A percentile compares a stretch with the other conserved stretches of the same genome.
phyloP scores from a whole-genome alignment of 345 rosid species.

The Acer campestre region DNA sequence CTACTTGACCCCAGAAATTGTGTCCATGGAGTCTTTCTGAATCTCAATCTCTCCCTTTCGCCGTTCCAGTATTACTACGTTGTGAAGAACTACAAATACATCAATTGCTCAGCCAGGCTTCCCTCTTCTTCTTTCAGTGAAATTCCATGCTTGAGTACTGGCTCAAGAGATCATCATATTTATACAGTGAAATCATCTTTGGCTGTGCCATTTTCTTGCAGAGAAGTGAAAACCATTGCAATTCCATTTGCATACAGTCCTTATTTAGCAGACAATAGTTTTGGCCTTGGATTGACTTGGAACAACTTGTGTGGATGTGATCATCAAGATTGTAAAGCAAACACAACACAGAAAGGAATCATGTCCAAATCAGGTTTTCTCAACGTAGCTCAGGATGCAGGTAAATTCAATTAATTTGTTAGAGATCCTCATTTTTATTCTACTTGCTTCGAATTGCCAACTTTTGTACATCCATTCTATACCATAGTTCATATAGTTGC shows the following conservation, averaged over 20 bases:
- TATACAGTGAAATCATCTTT: conserved; percentile 40
- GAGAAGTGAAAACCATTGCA: conserved; percentile 44
- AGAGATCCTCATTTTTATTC: neutral
- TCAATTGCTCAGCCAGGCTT: conserved; percentile 51
- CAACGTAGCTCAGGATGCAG: neutral
- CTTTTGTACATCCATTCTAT: neutral
- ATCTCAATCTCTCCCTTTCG: conserved; percentile 56
- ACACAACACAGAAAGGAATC: conserved; percentile 6
- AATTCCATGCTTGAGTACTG: conserved; percentile 55
- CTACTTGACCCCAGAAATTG: conserved; percentile 58
- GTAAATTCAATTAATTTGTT: conserved; percentile 1
- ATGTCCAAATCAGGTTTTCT: conserved; percentile 1
- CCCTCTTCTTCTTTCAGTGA: conserved; percentile 30
- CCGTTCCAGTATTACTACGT: conserved; percentile 51
- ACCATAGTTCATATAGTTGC: neutral
- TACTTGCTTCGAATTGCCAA: neutral
- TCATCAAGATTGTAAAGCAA: conserved; percentile 10
- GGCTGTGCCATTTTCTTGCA: conserved; percentile 39
- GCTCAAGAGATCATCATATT: conserved; percentile 40
- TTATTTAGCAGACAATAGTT: conserved; percentile 51
- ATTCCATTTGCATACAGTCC: conserved; percentile 60
- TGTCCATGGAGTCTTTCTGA: conserved; percentile 59
- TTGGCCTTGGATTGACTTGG: conserved; percentile 71
- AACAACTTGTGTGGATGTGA: conserved; percentile 30
- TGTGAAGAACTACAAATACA: conserved; percentile 51